Evolutionary conservation across 768 basidiomycete species (phyloP).

Genomic region (Lentinula sp.): DNA sequence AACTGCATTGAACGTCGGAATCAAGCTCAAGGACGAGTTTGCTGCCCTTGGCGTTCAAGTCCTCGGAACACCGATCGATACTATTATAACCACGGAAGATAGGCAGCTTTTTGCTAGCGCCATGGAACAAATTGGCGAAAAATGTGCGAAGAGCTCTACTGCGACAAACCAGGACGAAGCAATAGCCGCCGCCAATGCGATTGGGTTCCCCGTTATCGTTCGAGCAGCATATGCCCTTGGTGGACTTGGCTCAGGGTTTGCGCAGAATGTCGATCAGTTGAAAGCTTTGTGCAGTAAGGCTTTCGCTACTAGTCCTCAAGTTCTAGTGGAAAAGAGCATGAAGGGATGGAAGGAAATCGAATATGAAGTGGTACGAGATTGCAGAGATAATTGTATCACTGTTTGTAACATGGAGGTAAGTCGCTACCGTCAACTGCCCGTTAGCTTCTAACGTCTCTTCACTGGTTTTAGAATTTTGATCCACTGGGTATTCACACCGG

Average conservation of each 20-base stretch:
- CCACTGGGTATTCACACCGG: slow-evolving; percentile 98
- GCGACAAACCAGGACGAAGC: slow-evolving; percentile 88
- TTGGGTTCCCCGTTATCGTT: slow-evolving; percentile 94
- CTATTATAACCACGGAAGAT: slow-evolving; percentile 96
- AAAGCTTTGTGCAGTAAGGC: slow-evolving; percentile 87
- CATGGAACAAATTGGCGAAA: slow-evolving; percentile 94
- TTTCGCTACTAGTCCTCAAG: slow-evolving; percentile 96
- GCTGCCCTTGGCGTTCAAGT: slow-evolving; percentile 84
- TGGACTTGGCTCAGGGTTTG: slow-evolving; percentile 93
- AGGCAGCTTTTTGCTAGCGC: slow-evolving; percentile 89
- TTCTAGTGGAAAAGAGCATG: slow-evolving; percentile 99
- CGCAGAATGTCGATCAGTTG: slow-evolving; percentile 89
- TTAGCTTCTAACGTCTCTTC: not conserved
- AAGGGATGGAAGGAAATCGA: slow-evolving; percentile 99
- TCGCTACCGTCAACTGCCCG: not conserved
- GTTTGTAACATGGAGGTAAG: slow-evolving; percentile 99
- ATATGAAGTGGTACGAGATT: slow-evolving; percentile 98
- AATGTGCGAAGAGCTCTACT: slow-evolving; percentile 85
- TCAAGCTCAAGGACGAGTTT: slow-evolving; percentile 98
- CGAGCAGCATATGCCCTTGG: slow-evolving; percentile 96
- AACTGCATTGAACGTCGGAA: slow-evolving; percentile 93
- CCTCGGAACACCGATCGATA: slow-evolving; percentile 94
- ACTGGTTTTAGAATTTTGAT: slow-evolving; percentile 80
- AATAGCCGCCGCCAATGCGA: slow-evolving; percentile 68
- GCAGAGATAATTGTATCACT: slow-evolving; percentile 96